Conservation (phyloP, 2,329 filamentous ascomycete genomes). For the Aspergillus bombycis region DNA sequence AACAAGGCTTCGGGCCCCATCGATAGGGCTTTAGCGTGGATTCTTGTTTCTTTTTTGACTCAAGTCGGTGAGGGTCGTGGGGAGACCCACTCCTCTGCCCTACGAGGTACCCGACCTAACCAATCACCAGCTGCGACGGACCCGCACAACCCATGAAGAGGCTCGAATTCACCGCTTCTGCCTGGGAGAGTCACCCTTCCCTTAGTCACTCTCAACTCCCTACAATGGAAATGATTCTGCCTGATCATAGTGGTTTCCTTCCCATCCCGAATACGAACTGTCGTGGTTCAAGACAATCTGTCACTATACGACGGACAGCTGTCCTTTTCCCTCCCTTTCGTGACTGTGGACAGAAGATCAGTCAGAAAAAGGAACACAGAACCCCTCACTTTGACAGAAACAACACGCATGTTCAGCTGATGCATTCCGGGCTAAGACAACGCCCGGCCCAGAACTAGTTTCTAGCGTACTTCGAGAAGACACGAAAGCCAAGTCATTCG, state of each 20-base stretch:
- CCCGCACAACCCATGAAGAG: slow-evolving; percentile 7
- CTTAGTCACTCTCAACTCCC: too few relatives aligned
- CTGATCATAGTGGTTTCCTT: not conserved
- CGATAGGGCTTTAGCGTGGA: slow-evolving; percentile 27
- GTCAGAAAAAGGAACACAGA: not conserved
- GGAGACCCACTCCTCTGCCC: slow-evolving; percentile 16
- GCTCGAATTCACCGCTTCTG: slow-evolving; percentile 28
- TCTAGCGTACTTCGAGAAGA: slow-evolving; percentile 34
- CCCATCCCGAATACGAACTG: not conserved
- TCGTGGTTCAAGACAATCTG: not conserved
- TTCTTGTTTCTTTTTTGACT: slow-evolving; percentile 2
- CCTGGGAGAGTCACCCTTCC: slow-evolving; percentile 4
- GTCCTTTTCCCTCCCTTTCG: not conserved
- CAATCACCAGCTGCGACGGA: slow-evolving; percentile 2
- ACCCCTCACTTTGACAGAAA: not conserved
- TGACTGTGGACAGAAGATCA: not conserved
- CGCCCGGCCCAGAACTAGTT: slow-evolving; percentile 13
- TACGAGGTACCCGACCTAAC: slow-evolving; percentile 4
- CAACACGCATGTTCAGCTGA: not conserved
- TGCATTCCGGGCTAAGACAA: not conserved
- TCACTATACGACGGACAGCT: not conserved
- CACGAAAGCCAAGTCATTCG: not conserved
- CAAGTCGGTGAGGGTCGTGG: slow-evolving; percentile 17
- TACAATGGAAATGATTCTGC: not conserved
- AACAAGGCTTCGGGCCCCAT: slow-evolving; percentile 23